These are phyloP conservation scores for Zopfia rhizophila DNA, from an alignment of 2,329 filamentous ascomycete genomes.

Conservation along the genomic window DNA sequence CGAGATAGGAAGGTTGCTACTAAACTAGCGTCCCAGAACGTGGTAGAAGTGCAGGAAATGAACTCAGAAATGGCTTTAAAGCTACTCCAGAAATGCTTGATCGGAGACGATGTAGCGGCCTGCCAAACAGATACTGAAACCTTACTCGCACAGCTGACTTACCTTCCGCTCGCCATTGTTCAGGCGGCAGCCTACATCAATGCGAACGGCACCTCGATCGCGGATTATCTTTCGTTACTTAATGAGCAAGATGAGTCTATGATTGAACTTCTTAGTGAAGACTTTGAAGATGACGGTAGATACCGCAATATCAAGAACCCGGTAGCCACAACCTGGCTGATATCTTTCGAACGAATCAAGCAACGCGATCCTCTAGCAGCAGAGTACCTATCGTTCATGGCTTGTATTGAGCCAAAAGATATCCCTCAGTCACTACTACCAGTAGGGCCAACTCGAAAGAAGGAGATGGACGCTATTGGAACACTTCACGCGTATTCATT, in stretches of 20 bases:
- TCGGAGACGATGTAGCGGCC: conserved; percentile 7
- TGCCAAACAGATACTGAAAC: conserved; percentile 22
- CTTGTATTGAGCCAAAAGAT: too few relatives aligned
- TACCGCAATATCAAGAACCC: too few relatives aligned
- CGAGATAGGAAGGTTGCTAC: conserved; percentile 19
- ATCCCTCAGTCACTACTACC: too few relatives aligned
- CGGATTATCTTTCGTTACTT: conserved; percentile 24
- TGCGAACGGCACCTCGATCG: conserved; percentile 14
- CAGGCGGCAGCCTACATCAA: conserved; percentile 33
- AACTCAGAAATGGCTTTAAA: conserved; percentile 24
- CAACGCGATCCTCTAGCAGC: too few relatives aligned
- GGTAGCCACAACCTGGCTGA: too few relatives aligned
- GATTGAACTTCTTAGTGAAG: too few relatives aligned
- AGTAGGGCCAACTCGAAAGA: too few relatives aligned
- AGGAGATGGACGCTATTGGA: too few relatives aligned
- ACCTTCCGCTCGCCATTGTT: conserved; percentile 30
- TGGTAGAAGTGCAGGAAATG: conserved; percentile 26
- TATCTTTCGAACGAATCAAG: too few relatives aligned
- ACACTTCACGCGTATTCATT: too few relatives aligned
- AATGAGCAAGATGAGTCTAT: conserved; percentile 34
- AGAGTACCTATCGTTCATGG: too few relatives aligned
- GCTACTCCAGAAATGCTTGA: conserved; percentile 29
- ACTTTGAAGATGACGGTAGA: too few relatives aligned
- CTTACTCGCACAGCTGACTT: conserved; percentile 28
- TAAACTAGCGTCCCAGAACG: conserved; percentile 25